Conservation (phyloP, 257 asterid species). For the Haberlea rhodopensis region DNA sequence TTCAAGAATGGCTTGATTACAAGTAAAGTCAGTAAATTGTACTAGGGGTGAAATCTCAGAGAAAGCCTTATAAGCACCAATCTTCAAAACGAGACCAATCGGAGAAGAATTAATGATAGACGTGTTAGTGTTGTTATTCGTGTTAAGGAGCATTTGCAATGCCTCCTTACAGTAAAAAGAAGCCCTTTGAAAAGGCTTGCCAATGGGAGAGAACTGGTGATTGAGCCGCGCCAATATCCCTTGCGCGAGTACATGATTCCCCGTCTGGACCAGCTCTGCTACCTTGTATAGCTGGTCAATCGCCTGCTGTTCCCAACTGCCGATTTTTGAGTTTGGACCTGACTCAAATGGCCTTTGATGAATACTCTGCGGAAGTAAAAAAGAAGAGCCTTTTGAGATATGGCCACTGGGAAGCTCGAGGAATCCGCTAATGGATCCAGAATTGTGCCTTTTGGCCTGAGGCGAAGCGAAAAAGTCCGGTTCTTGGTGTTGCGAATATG, state of each 20-base stretch:
- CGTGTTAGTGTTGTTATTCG: conserved; percentile 26
- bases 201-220: conserved; percentile 93
- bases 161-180: conserved; percentile 65
- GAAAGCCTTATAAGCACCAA: conserved; percentile 58
- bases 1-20: conserved; percentile 52
- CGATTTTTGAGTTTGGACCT: conserved; percentile 45
- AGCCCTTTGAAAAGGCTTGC: conserved; percentile 69
- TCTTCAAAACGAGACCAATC: conserved; percentile 50
- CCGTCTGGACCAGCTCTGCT: conserved; percentile 81
- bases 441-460: conserved; percentile 61
- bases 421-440: conserved; percentile 35
- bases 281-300: conserved; percentile 78
- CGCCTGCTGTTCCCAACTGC: conserved; percentile 53
- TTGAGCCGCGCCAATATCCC: conserved; percentile 99
- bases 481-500: conserved; percentile 55
- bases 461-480: conserved; percentile 51
- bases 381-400: conserved; percentile 43
- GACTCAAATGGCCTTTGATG: conserved; percentile 46
- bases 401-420: conserved; percentile 39
- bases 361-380: conserved; percentile 46
- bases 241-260: conserved; percentile 88
- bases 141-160: conserved; percentile 40
- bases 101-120: conserved; percentile 35
- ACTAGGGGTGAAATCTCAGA: conserved; percentile 47
- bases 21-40: conserved; percentile 46